Evolutionary conservation across 1,139 yeast genomes (phyloP), one percentile per base, ranked within the genome.

Genomic region (Komagataea norvegica): DNA sequence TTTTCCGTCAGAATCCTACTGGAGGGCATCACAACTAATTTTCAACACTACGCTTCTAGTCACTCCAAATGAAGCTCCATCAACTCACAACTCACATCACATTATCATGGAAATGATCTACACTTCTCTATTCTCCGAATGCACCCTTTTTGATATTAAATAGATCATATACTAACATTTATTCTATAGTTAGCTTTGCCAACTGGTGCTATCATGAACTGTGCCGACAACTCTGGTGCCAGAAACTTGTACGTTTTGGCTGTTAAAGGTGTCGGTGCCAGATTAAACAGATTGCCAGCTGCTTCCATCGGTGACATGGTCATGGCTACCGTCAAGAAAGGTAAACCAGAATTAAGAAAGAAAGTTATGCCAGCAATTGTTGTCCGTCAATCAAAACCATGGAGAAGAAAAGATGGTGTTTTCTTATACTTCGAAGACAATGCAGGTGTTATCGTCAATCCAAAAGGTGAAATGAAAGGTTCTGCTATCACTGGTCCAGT

Each of bases 381-480:
- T 65, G 86, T 93, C 60, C 91, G 99, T 79, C 99, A 93, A 79
- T 76, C 98, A 59, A 91, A 91, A 81, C 93, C 99, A 62, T 93
- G 99, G 99, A 89, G 99, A 89, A 87, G 99, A 85, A 88, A 83
- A 82, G 99, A 93, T 68, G 99, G 99, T 85, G 86, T 88, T 65
- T 93, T 72, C 88, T 87, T 93, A 71, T 93, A 93, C 89, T 93
- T 93, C 64, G 99, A 93, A 82, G 99, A 93, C 77, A 93, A 93
- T 68, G 99, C 99, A 56, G 99, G 99, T 83, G 99, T 93, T 72
- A 93, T 93, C 67, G 98, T 91, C 69, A 93, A 93, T 78, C 98
- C 99, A 69, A 93, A 93, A 91, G 99, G 99, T 79, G 99, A 93
- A 77, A 93, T 93, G 98, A 93, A 93, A 82, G 99, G 99, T 75